Base-by-base conservation (phyloP, 768 basidiomycete species). In the Leccinum broughii region DNA sequence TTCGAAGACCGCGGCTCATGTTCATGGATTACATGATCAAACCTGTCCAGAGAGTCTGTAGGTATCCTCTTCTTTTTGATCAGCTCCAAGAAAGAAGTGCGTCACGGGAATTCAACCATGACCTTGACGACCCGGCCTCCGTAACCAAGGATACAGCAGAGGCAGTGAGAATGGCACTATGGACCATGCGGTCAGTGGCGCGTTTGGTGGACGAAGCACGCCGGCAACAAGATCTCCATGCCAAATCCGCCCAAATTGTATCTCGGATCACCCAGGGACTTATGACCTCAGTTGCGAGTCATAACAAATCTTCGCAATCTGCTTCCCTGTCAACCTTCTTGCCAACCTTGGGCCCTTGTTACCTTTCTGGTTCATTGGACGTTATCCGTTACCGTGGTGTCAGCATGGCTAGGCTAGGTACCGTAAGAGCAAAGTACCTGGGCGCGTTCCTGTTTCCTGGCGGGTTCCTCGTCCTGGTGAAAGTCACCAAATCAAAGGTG, bases 31-130 rank as follows among this genome's bases (percentile, higher is more conserved):
- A 95, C 70, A 82, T 98, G 77, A 98, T 99, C 77, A 94, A 94
- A 74, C 96, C 96, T n/a, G 83, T 98, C 15, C 96, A 99, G 74
- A 81, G 95, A 54, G 89, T 99, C 54, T 98, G 95, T 83, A 92
- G 89, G 66, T 99, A 99, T 70, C 93, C 95, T 17, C 82, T 98
- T 54, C 81, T 99, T 9, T 83, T 99, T 50, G 88, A 87, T 59
- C 87, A 90, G 66, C 81, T 97, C 37, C 75, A 73, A 32, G 65
- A 64, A 26, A 62, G 62, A 34, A 54, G 48, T 13, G 54, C 11
- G 1, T 28, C 46, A 9, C 59, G 61, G 14, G 58, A 30, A 35
- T 61, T 54, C 51, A 46, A 37, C 17, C 24, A 55, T 24, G 56
- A 32, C 37, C 54, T 50, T 30, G 37, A 52, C 28, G 30, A 57